Conservation (phyloP, 192 early-diverging fungal species). For the Entophlyctis helioformis region DNA sequence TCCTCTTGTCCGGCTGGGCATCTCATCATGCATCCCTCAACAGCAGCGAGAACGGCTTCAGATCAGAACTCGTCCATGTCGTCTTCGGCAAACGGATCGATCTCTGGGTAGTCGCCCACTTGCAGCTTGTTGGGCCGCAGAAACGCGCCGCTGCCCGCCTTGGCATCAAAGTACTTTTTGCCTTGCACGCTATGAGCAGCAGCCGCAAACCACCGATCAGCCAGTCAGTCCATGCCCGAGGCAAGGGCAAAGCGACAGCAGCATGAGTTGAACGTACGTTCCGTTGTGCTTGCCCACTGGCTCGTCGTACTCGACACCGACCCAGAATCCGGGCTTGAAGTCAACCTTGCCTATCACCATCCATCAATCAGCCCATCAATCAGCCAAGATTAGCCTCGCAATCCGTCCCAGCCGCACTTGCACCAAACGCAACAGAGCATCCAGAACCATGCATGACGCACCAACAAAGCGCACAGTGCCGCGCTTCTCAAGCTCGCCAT, state of each 20-base stretch:
- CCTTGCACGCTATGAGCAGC: constrained; percentile 48
- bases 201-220: no score
- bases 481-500: constrained; percentile 33
- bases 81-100: constrained; percentile 58
- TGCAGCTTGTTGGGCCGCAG: constrained; percentile 81
- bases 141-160: constrained; percentile 69
- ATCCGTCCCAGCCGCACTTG: no score
- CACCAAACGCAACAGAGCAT: no score
- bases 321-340: constrained; percentile 84
- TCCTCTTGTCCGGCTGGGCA: no score
- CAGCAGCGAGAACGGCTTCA: no score
- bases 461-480: constrained; percentile 54
- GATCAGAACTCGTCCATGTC: no score
- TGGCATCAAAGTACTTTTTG: constrained; percentile 63
- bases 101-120: constrained; percentile 89
- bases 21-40: no score
- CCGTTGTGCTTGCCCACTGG: constrained; percentile 94
- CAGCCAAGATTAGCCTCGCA: no score
- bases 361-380: constrained; percentile 1
- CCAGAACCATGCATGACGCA: constrained; percentile 6
- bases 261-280: no score
- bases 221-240: no score
- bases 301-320: constrained; percentile 92
- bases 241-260: no score
- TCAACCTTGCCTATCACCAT: constrained; percentile 31